Evolutionary conservation across 2,329 filamentous ascomycete species (phyloP).

Genomic region (Talaromyces funiculosus): DNA sequence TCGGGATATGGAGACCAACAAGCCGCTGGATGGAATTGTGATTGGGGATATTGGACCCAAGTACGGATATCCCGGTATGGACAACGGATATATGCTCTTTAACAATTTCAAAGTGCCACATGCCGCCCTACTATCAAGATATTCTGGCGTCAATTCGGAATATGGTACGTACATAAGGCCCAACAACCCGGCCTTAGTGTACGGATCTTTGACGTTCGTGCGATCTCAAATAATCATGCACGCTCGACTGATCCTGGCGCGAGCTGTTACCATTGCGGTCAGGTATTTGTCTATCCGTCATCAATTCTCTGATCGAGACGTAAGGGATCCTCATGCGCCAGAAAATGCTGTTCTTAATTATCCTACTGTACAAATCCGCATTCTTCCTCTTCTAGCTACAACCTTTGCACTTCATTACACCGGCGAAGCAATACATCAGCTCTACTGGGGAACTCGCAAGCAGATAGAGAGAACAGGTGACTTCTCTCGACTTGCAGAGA

Average conservation of each 20-base stretch:
- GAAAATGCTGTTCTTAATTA: conserved; percentile 5
- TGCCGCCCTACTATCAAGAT: conserved; percentile 59
- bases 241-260: conserved; percentile 9
- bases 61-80: not conserved
- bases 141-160: conserved; percentile 3
- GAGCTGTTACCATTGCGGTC: conserved; percentile 7
- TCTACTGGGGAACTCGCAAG: not conserved
- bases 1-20: conserved; percentile 62
- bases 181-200: not conserved
- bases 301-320: conserved; percentile 9
- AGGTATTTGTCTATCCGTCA: conserved; percentile 13
- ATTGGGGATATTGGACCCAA: too few species aligned
- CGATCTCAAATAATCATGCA: conserved; percentile 9
- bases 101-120: conserved; percentile 72
- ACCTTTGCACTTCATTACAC: conserved; percentile 12
- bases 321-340: not conserved
- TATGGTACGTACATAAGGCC: not conserved
- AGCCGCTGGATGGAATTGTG: conserved; percentile 63
- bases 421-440: conserved; percentile 2
- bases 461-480: too few species aligned
- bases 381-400: conserved; percentile 10
- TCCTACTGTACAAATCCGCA: conserved; percentile 12
- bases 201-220: conserved; percentile 12
- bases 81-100: conserved; percentile 71
- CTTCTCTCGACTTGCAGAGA: conserved; percentile 67